Evolutionary conservation across 2,329 filamentous ascomycete genomes (phyloP), one percentile per base, ranked within the genome.

Genomic region (Purpureocillium takamizusanense): DNA sequence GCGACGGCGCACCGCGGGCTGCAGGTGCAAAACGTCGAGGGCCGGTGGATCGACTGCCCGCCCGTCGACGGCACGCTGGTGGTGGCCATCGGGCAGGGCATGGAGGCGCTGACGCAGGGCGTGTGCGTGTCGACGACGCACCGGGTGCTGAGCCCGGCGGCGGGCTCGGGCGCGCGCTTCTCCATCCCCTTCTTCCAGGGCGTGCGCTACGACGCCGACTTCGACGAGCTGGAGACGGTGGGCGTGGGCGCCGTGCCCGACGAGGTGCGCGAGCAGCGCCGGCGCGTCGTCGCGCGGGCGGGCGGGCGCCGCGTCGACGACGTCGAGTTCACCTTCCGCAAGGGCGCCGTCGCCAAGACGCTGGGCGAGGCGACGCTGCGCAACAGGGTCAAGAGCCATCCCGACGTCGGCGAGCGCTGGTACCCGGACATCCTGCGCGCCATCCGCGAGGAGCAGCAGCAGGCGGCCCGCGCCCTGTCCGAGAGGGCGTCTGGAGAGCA

Each of bases 161-260:
- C 76, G 7, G 86, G 84, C 11, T 65, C 74, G 9, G 87, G 86
- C 4, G 70, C 86, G 25, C 70, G 87, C 39, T 90, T 80, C 65
- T 85, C 78, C 7, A 82, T 94, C 35, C 87, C 87, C 0, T 94
- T 94, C 63, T 94, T 94, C 65, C 87, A 92, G 57, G 87, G 87
- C 16, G 84, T 94, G 42, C 78, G 79, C 51, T 79, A 86, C 41
- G 84, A 88, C 56, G 79, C 85, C 0, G 75, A 76, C 14, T 94
- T 94, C 55, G 86, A 87, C 53, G 81, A 83, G 49, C 78, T 92
- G 61, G 82, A 76, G 55, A 59, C 51, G 16, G 67, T 74, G 13
- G 74, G 71, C n/a, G 69, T 73, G n/a, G 73, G 69, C 1, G 45
- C 49, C 16, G 71, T 81, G 10, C 83, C 85, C 0, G 74, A 74